A percentile compares a stretch with the other conserved stretches of the same genome.
Evolutionary conservation across 1,284 basidiomycete genomes (phyloP).

Genomic region (Apiotrichum mycotoxinovorans): DNA sequence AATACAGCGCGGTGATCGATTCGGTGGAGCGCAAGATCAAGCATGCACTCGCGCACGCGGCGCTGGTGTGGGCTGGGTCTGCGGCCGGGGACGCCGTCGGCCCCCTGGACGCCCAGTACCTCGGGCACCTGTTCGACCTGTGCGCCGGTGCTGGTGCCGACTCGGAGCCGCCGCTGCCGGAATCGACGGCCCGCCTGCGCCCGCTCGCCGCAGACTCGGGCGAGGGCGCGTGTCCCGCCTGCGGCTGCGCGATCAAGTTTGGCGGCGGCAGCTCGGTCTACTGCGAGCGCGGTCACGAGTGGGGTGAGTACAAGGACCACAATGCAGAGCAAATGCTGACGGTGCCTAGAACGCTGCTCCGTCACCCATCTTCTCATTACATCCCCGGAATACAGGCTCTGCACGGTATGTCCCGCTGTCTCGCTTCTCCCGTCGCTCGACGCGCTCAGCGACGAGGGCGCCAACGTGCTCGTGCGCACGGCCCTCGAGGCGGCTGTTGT

Average conservation of each 20-base stretch:
- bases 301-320: conserved; percentile 30
- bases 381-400: conserved; percentile 35
- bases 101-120: conserved; percentile 8
- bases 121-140: conserved; percentile 4
- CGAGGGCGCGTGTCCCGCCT: conserved; percentile 16
- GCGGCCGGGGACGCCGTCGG: not conserved
- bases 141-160: too few relatives aligned
- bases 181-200: not conserved
- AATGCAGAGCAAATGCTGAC: conserved; percentile 1
- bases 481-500: conserved; percentile 30
- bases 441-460: not conserved
- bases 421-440: conserved; percentile 26
- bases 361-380: conserved; percentile 39
- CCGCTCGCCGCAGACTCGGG: conserved; percentile 1
- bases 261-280: not conserved
- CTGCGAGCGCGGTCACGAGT: conserved; percentile 37
- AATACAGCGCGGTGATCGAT: not conserved
- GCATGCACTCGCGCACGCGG: not conserved
- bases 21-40: not conserved
- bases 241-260: conserved; percentile 7
- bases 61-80: not conserved
- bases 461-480: conserved; percentile 22
- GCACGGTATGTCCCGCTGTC: conserved; percentile 40
- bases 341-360: conserved; percentile 28
- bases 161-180: not conserved